A percentile compares a stretch with the other conserved stretches of the same genome.
These are phyloP conservation scores for Pichia exigua DNA, from an alignment of 805 yeast species.

Conservation along the genomic window DNA sequence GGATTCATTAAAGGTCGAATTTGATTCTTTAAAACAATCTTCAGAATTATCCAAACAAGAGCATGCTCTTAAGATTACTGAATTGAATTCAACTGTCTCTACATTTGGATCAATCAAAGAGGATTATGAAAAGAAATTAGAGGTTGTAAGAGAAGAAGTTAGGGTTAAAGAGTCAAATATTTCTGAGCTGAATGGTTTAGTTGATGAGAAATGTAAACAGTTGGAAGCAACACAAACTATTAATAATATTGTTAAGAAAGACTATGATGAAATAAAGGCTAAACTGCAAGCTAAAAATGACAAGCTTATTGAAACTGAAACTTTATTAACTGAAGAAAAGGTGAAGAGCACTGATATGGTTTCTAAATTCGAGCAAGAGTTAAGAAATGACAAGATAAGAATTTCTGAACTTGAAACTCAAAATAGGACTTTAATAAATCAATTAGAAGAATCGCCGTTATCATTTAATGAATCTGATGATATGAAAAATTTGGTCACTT, in stretches of 20 bases:
- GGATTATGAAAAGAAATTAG: constrained; percentile 27
- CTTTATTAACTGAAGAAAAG: constrained; percentile 30
- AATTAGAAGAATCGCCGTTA: constrained; percentile 37
- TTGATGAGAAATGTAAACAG: constrained; percentile 21
- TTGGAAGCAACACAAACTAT: constrained; percentile 16
- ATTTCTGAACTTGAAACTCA: constrained; percentile 56
- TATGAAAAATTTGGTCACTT: constrained; percentile 47
- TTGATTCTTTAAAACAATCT: constrained; percentile 10
- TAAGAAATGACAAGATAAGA: constrained; percentile 37
- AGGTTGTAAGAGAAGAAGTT: constrained; percentile 27
- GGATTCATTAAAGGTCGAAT: constrained; percentile 10
- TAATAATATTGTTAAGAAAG: constrained; percentile 2
- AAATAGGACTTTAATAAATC: constrained; percentile 59
- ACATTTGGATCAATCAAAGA: constrained; percentile 21
- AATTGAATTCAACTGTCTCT: constrained; percentile 19
- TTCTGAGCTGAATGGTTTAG: constrained; percentile 14
- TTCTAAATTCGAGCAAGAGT: constrained; percentile 36
- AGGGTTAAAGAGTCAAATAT: constrained; percentile 18
- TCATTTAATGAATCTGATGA: constrained; percentile 22
- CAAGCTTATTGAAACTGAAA: constrained; percentile 29
- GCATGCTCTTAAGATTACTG: constrained; percentile 16
- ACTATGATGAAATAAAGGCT: constrained; percentile 18
- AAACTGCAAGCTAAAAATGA: constrained; percentile 31
- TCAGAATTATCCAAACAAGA: constrained; percentile 9
- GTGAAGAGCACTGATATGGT: constrained; percentile 41